phyloP scores from a whole-genome alignment of 345 rosid genomes.

The Barbarea vulgaris region DNA sequence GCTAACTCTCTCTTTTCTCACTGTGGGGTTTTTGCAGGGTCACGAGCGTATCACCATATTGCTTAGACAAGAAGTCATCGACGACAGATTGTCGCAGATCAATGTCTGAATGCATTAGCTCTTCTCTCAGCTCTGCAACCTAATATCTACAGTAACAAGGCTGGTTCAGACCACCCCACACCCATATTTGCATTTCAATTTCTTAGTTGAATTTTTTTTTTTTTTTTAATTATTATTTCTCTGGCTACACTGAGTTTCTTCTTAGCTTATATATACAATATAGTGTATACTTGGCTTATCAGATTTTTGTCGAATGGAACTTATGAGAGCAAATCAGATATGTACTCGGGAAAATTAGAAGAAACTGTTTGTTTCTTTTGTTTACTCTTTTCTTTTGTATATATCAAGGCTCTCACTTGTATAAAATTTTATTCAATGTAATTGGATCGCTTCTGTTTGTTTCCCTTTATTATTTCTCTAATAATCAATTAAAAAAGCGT shows the following conservation, averaged over 20 bases:
- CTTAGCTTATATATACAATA: conserved; percentile 35
- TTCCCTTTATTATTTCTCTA: background rate
- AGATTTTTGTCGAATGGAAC: conserved; percentile 34
- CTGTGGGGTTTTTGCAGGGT: conserved; percentile 43
- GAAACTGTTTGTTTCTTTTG: conserved; percentile 25
- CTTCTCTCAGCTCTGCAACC: conserved; percentile 44
- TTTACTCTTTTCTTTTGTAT: conserved; percentile 9
- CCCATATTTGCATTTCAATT: conserved; percentile 4
- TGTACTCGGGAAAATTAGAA: conserved; percentile 10
- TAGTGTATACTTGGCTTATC: conserved; percentile 33
- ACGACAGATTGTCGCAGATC: conserved; percentile 38
- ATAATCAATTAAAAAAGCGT: too few relatives aligned
- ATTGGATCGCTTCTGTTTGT: background rate
- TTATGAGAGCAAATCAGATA: conserved; percentile 24
- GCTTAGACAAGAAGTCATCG: conserved; percentile 38
- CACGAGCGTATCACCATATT: conserved; percentile 52
- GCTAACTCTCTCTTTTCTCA: conserved; percentile 15
- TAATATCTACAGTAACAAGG: conserved; percentile 31
- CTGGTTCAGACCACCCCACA: conserved; percentile 20
- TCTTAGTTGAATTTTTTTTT: background rate
- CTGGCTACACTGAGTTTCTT: conserved; percentile 21
- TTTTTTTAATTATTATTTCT: background rate
- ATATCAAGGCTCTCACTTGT: conserved; percentile 12
- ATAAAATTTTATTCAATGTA: background rate
- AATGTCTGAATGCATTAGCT: conserved; percentile 40